A percentile compares a stretch with the other conserved stretches of the same genome.
Evolutionary conservation across 768 basidiomycete species (phyloP).

Genomic region (Russula sp.): DNA sequence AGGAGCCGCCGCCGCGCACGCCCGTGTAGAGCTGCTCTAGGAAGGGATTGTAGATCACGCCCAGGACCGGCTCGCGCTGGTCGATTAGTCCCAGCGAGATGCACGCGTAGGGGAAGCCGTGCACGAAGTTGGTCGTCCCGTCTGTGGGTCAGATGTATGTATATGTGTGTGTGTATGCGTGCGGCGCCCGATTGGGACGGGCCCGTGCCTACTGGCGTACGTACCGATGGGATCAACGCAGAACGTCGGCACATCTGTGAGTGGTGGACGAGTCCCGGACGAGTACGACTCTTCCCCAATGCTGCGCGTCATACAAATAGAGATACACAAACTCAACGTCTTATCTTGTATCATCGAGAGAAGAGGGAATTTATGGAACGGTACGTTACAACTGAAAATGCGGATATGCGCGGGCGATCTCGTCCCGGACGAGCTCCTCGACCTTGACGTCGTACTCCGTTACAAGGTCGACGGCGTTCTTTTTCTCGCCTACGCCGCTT

Average conservation of each 20-base stretch:
- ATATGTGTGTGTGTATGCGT: constrained; percentile 34
- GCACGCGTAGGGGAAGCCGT: constrained; percentile 81
- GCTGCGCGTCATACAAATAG: constrained; percentile 35
- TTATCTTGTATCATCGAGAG: not conserved
- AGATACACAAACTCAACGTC: not conserved
- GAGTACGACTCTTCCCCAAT: constrained; percentile 94
- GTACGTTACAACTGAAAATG: constrained; percentile 63
- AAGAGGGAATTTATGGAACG: not conserved
- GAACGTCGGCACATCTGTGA: constrained; percentile 89
- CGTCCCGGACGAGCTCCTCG: constrained; percentile 73
- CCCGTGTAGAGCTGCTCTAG: constrained; percentile 82
- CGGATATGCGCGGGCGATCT: constrained; percentile 63
- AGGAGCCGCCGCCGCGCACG: constrained; percentile 69
- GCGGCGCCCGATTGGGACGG: too few species aligned
- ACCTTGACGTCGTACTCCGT: constrained; percentile 93
- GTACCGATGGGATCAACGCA: constrained; percentile 93
- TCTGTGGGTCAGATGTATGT: constrained; percentile 37
- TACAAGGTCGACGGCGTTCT: constrained; percentile 90
- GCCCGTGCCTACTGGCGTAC: constrained; percentile 16
- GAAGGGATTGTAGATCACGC: constrained; percentile 59
- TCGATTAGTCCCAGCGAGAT: constrained; percentile 89
- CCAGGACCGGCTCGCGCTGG: constrained; percentile 59
- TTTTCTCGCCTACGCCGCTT: constrained; percentile 70
- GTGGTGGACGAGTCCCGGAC: constrained; percentile 55
- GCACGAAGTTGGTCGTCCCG: constrained; percentile 84